phyloP scores from a whole-genome alignment of 179 eudicot genomes.

The Drosera spatulata region DNA sequence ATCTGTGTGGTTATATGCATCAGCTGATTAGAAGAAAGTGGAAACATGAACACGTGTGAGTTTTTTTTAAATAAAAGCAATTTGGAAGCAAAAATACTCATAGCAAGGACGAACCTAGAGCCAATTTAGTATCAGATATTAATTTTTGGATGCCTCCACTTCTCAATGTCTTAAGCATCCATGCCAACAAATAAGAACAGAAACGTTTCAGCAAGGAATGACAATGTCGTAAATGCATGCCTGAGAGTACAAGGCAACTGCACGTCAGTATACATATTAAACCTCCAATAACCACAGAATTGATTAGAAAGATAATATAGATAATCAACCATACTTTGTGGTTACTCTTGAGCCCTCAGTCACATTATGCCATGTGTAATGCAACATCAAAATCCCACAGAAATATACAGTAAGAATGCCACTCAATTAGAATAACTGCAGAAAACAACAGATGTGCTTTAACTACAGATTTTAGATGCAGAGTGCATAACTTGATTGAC shows the following conservation, averaged over 20 bases:
- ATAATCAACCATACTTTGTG: conserved; percentile 54
- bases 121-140: conserved; percentile 93
- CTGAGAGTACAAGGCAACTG: conserved; percentile 22
- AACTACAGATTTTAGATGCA: too few species aligned
- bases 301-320: too few species aligned
- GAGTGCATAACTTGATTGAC: too few species aligned
- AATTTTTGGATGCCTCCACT: conserved; percentile 96
- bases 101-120: conserved; percentile 46
- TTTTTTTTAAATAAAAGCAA: neutral
- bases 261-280: neutral
- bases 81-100: neutral
- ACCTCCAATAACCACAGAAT: conserved; percentile 3
- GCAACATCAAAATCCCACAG: conserved; percentile 99
- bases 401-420: conserved; percentile 94
- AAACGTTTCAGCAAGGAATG: conserved; percentile 79
- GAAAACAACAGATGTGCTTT: conserved; percentile 5
- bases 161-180: conserved; percentile 94
- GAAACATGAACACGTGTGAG: neutral
- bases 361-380: conserved; percentile 93
- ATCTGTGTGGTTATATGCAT: conserved; percentile 86
- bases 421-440: conserved; percentile 78
- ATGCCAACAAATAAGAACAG: conserved; percentile 95
- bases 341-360: conserved; percentile 81
- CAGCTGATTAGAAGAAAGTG: conserved; percentile 38
- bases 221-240: conserved; percentile 87